These are phyloP conservation scores for Choiromyces venosus DNA, from an alignment of 495 filamentous ascomycete species.

Conservation along the genomic window DNA sequence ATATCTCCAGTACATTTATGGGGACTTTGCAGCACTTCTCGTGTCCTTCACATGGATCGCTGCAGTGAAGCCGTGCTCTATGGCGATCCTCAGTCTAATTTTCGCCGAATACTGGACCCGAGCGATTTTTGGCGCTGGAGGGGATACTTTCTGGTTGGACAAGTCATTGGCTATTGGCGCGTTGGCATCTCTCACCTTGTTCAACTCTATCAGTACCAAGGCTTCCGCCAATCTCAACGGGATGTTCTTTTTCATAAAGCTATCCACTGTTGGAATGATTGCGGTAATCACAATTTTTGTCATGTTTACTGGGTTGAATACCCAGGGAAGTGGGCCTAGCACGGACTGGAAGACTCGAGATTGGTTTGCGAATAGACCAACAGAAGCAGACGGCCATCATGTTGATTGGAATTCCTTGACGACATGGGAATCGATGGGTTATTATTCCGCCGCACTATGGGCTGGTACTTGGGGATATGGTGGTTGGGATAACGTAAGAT, in stretches of 20 bases:
- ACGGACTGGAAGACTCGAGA: constrained; percentile 51
- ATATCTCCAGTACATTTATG: constrained; percentile 54
- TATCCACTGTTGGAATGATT: constrained; percentile 18
- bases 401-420: constrained; percentile 49
- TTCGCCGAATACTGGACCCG: constrained; percentile 49
- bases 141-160: constrained; percentile 42
- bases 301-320: constrained; percentile 28
- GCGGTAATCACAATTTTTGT: not conserved
- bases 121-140: not conserved
- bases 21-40: constrained; percentile 53
- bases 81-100: constrained; percentile 56
- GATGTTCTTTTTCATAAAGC: constrained; percentile 53
- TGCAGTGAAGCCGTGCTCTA: constrained; percentile 54
- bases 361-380: constrained; percentile 51
- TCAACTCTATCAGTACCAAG: constrained; percentile 55
- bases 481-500: constrained; percentile 56
- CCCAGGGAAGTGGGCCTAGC: constrained; percentile 43
- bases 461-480: constrained; percentile 56
- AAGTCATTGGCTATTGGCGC: constrained; percentile 40
- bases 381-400: constrained; percentile 46
- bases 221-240: constrained; percentile 52
- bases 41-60: constrained; percentile 57
- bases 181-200: constrained; percentile 47
- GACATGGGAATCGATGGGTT: constrained; percentile 51
- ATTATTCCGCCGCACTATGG: constrained; percentile 53